These are phyloP conservation scores for Fraxinus latifolia DNA, from an alignment of 305 asterid genomes.

Conservation along the genomic window DNA sequence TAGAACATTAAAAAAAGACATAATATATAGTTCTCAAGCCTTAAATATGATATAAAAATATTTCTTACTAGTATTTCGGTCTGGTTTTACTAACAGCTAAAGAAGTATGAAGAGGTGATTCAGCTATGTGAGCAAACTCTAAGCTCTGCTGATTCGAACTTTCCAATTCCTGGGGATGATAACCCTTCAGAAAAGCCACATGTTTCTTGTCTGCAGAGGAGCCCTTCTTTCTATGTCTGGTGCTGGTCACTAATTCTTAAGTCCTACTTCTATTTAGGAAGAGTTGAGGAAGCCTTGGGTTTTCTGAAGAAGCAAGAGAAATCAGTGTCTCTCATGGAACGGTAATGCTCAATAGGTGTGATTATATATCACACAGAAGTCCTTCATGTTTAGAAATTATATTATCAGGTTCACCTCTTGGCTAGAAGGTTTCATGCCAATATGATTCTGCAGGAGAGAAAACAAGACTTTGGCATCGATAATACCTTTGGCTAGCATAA, in stretches of 20 bases:
- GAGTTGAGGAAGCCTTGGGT: constrained; percentile 78
- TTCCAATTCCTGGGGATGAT: constrained; percentile 27
- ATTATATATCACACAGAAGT: constrained; percentile 14
- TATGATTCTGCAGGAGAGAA: constrained; percentile 43
- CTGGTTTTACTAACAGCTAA: constrained; percentile 53
- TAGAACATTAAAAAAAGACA: not conserved
- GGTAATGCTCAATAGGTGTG: constrained; percentile 37
- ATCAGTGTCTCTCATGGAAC: constrained; percentile 34
- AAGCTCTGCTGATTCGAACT: constrained; percentile 45
- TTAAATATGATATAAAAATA: constrained; percentile 13
- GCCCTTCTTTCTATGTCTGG: constrained; percentile 62
- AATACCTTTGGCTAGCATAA: constrained; percentile 65
- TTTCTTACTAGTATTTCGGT: constrained; percentile 12
- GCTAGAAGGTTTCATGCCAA: constrained; percentile 16
- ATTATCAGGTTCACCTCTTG: constrained; percentile 13
- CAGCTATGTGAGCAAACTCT: constrained; percentile 66
- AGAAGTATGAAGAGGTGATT: constrained; percentile 76
- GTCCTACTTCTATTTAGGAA: constrained; percentile 75
- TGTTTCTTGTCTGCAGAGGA: constrained; percentile 43
- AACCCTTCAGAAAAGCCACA: constrained; percentile 33
- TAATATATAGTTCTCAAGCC: not conserved
- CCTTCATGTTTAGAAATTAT: not conserved
- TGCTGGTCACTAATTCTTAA: constrained; percentile 61
- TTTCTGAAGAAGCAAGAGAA: constrained; percentile 78
- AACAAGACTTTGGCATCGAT: constrained; percentile 51